Evolutionary conservation across 768 basidiomycete species (phyloP), one percentile per base, ranked within the genome.

Genomic region (Thelephora aurantiotincta): DNA sequence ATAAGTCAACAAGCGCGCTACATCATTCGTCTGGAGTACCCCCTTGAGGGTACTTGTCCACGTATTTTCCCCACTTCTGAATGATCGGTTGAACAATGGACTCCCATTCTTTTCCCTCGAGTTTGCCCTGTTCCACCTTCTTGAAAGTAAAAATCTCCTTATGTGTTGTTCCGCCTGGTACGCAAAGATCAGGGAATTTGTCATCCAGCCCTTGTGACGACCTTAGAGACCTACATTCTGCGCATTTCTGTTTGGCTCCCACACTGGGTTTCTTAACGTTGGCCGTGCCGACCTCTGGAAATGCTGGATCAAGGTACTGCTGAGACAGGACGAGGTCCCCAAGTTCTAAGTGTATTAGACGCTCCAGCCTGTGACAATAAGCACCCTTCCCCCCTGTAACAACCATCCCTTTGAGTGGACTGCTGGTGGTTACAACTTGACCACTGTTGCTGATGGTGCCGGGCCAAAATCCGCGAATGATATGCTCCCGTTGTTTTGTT

Each of bases 101-200:
- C 46, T 86, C 80, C 80, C 82, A 89, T 61, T 89, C 88, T 51
- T 68, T 74, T 6, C 77, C 78, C 50, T 73, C 68, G 55, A 77
- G 73, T 30, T 49, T 59, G 0, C 82, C 83, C 7, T 57, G 60
- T 35, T 58, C 64, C 45, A 77, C 70, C 38, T 78, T 72, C 37
- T 63, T 63, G 55, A 91, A 86, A 35, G 80, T 65, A 58, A 91
- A 91, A 14, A 91, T 86, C 57, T 91, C 88, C 55, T 75, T 77
- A 60, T 91, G 88, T 22, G 72, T 55, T 7, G 55, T 64, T 13
- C 78, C 78, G 52, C 78, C 77, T 79, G 33, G 34, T n/a, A 46
- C 2, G 34, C 33, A 54, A 68, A 54, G 69, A 67, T 13, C 23
- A 36, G 33, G 13, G 4, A 18, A 14, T 18, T 14, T 62, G 4